A percentile compares a stretch with the other conserved stretches of the same genome.
These are phyloP conservation scores for Aureobasidium mangrovei DNA, from an alignment of 2,329 filamentous ascomycete genomes.

Conservation along the genomic window DNA sequence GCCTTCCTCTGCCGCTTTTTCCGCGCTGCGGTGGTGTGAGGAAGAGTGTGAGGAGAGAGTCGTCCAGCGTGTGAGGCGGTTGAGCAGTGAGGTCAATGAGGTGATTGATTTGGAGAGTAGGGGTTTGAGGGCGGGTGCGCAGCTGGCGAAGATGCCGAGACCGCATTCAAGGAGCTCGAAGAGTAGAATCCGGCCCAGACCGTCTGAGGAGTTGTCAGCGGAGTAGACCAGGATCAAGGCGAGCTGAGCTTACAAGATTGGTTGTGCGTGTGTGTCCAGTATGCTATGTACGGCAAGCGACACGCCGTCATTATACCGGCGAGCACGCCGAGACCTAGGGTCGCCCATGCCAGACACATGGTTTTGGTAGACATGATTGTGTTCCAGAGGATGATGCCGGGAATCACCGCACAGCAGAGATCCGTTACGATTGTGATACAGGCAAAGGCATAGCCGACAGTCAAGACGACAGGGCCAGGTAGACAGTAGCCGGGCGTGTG, in stretches of 20 bases:
- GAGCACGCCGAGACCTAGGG: not conserved
- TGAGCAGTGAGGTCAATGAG: not conserved
- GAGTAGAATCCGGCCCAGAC: slow-evolving; percentile 7
- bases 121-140: slow-evolving; percentile 7
- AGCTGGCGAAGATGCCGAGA: slow-evolving; percentile 4
- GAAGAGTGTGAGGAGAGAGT: not conserved
- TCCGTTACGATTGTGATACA: not conserved
- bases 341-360: not conserved
- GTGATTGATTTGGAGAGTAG: not conserved
- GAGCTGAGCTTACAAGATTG: not conserved
- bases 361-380: not conserved
- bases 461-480: slow-evolving; percentile 3
- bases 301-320: slow-evolving; percentile 5
- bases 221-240: not conserved
- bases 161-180: slow-evolving; percentile 7
- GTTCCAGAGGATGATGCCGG: slow-evolving; percentile 6
- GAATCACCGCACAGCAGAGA: slow-evolving; percentile 1
- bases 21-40: not conserved
- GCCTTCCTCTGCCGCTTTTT: not conserved
- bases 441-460: not conserved
- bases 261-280: not conserved
- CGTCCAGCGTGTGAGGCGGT: not conserved
- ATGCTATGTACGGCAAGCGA: slow-evolving; percentile 7
- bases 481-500: slow-evolving; percentile 8
- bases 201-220: not conserved